A percentile compares a stretch with the other conserved stretches of the same genome.
phyloP scores from a whole-genome alignment of 2,329 filamentous ascomycete species.

The Cytospora schulzeri region DNA sequence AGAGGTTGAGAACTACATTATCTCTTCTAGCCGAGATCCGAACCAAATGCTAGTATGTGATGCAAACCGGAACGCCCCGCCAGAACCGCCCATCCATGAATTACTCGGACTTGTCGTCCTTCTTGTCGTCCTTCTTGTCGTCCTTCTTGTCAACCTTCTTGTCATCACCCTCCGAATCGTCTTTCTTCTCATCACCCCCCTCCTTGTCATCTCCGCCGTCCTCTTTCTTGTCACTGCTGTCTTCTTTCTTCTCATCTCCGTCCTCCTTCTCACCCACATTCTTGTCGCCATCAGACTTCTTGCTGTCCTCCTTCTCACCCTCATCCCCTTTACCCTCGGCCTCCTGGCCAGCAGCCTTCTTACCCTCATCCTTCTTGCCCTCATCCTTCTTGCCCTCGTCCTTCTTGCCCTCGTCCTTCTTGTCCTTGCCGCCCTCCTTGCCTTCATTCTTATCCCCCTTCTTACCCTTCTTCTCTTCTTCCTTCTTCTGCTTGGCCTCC shows the following conservation, averaged over 20 bases:
- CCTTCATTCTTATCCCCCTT: constrained; percentile 23
- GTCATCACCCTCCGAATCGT: neutral
- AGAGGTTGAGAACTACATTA: neutral
- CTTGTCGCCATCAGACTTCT: constrained; percentile 4
- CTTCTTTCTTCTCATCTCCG: constrained; percentile 1
- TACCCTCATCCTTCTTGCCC: constrained; percentile 6
- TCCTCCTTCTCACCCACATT: constrained; percentile 23
- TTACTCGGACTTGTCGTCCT: constrained; percentile 23
- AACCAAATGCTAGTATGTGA: constrained; percentile 6
- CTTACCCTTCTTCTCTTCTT: constrained; percentile 29
- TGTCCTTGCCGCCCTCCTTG: constrained; percentile 24
- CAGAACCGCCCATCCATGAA: neutral
- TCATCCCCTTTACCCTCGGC: constrained; percentile 23
- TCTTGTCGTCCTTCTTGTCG: constrained; percentile 19
- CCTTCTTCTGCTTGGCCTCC: constrained; percentile 37
- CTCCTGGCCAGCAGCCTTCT: constrained; percentile 2
- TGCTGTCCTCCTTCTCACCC: neutral
- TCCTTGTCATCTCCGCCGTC: constrained; percentile 14
- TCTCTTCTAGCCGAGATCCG: neutral
- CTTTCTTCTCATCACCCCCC: constrained; percentile 20
- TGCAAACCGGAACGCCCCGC: constrained; percentile 17
- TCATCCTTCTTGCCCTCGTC: constrained; percentile 22
- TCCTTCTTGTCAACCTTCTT: constrained; percentile 22
- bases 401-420: constrained; percentile 20
- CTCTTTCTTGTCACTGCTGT: constrained; percentile 25